phyloP scores from a whole-genome alignment of 2,329 filamentous ascomycete species.

The Bipolaris oryzae region DNA sequence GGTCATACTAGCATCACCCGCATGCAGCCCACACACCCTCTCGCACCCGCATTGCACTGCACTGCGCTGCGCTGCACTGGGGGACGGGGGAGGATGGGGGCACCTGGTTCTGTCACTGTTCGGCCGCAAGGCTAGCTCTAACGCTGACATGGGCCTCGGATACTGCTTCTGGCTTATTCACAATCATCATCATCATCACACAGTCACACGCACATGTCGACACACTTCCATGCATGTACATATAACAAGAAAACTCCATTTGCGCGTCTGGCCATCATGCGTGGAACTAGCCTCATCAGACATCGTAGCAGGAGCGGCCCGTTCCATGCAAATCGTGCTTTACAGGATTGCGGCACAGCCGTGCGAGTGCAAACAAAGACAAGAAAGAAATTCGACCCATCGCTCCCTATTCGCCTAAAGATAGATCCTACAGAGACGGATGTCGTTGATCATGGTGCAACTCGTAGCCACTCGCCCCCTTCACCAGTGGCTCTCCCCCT shows the following conservation, averaged over 20 bases:
- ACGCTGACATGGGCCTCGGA: not conserved
- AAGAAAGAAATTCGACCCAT: constrained; percentile 42
- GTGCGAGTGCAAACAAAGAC: constrained; percentile 46
- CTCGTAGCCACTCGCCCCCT: constrained; percentile 29
- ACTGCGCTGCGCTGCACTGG: no score
- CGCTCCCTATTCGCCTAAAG: constrained; percentile 47
- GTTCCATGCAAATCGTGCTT: constrained; percentile 20
- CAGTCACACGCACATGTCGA: not conserved
- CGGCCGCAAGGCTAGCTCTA: not conserved
- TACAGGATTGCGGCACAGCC: constrained; percentile 32
- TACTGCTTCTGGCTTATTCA: not conserved
- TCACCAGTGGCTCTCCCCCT: constrained; percentile 22
- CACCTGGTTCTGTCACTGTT: not conserved
- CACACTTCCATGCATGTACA: not conserved
- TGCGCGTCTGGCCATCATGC: constrained; percentile 39
- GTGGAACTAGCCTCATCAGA: constrained; percentile 28
- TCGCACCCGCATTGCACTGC: no score
- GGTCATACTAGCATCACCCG: not conserved
- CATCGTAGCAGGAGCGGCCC: constrained; percentile 31
- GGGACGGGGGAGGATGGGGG: not conserved
- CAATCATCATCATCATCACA: not conserved
- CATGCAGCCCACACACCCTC: not conserved
- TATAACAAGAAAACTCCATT: constrained; percentile 40
- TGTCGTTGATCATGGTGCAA: constrained; percentile 35
- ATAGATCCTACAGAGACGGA: constrained; percentile 40